Conservation (phyloP, 441 rosid species). For the Francoa sonchifolia region DNA sequence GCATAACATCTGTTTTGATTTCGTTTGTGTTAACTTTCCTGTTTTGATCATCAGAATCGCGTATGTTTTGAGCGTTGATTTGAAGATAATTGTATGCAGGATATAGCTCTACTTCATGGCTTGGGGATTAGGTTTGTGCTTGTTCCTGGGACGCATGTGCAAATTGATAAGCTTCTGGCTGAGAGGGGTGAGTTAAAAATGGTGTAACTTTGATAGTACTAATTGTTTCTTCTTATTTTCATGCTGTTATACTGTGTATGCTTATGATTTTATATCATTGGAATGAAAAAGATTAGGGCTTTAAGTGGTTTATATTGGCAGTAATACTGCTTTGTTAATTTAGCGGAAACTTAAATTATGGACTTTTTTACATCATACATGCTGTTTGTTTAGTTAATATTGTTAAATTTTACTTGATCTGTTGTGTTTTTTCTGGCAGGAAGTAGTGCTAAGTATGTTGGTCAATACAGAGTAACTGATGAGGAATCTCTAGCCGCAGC, state of each 20-base stretch:
- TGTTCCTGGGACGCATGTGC: constrained; percentile 83
- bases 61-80: constrained; percentile 1
- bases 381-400: too few species aligned
- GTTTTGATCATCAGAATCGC: neutral
- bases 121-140: constrained; percentile 73
- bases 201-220: neutral
- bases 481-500: constrained; percentile 69
- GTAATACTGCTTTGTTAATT: too few species aligned
- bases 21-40: neutral
- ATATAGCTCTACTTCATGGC: constrained; percentile 87
- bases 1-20: constrained; percentile 15
- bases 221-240: too few species aligned
- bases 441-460: constrained; percentile 48
- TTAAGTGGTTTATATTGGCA: too few species aligned
- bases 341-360: too few species aligned
- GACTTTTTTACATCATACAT: too few species aligned
- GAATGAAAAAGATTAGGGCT: too few species aligned
- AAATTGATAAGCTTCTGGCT: constrained; percentile 65
- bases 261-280: too few species aligned
- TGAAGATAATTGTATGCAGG: constrained; percentile 34
- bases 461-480: constrained; percentile 76
- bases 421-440: constrained; percentile 34
- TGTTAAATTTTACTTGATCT: too few species aligned
- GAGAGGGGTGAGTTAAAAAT: constrained; percentile 53
- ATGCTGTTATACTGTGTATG: too few species aligned